Base-by-base conservation (phyloP, 2,329 filamentous ascomycete species). In the Clarireedia sp. region DNA sequence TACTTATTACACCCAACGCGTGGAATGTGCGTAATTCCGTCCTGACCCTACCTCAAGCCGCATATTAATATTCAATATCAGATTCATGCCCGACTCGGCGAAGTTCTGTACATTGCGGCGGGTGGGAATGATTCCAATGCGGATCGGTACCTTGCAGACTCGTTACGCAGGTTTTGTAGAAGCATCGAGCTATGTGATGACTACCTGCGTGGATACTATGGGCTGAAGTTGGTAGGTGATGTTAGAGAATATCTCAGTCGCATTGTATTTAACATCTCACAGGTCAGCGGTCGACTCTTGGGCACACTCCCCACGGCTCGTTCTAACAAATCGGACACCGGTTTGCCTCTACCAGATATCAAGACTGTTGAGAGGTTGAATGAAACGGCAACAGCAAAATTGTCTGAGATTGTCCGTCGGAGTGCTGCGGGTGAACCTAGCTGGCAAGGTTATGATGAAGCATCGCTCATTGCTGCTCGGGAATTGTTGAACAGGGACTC, bases 171-270 rank as follows among this genome's bases (percentile, higher is more conserved):
- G 61, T 97, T 95, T 72, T 89, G 87, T 68, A 82, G 94, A 64
- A 94, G 90, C 66, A 82, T 97, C 61, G 94, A 99, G 73, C 80
- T 99, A 51, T 97, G 94, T 67, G 89, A 96, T 64, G 85, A 90
- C 68, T 97, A 96, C 69, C 72, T 97, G 59, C 83, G 94, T 59
- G 94, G 91, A 1, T 95, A 90, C 70, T 97, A 96, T 71, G 94
- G 94, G 6, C 74, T 99, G 57, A 94, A 92, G 69, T 70, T 91
- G 71, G 86, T 90, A 71, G 66, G 80, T 66, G 12, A 19, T 24
- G 29, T 43, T 14, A 3, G n/a, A 9, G 21, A 41, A 33, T 33
- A 14, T 33, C 43, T 16, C 29, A 38, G 8, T 47, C 3, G 16
- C 7, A 38, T 46, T 12, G 26, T 14, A 23, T 29, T 49, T 65